phyloP scores from a whole-genome alignment of 2,329 filamentous ascomycete species.

The Alternaria conjuncta region DNA sequence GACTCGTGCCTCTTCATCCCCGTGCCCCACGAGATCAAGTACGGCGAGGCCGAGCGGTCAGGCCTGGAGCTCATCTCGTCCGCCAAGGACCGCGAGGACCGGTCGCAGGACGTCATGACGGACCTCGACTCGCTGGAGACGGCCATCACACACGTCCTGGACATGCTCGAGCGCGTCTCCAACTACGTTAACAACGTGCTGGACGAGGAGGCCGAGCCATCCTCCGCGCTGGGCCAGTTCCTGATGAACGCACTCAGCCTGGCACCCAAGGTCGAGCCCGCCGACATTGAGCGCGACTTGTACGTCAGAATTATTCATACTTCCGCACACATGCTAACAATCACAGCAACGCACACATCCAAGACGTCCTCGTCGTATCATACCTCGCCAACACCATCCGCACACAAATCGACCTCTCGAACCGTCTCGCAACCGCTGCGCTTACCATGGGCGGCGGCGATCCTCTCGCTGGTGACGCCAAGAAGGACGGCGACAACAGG shows the following conservation, averaged over 20 bases:
- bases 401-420: slow-evolving; percentile 97
- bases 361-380: slow-evolving; percentile 97
- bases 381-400: slow-evolving; percentile 99
- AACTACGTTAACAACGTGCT: slow-evolving; percentile 93
- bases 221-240: slow-evolving; percentile 91
- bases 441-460: slow-evolving; percentile 56
- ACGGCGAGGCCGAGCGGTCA: slow-evolving; percentile 78
- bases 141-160: slow-evolving; percentile 84
- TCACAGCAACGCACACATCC: slow-evolving; percentile 92
- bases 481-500: slow-evolving; percentile 43
- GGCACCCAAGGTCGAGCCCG: slow-evolving; percentile 90
- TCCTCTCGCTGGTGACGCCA: slow-evolving; percentile 42
- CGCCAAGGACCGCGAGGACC: slow-evolving; percentile 79
- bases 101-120: slow-evolving; percentile 75
- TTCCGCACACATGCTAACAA: slow-evolving; percentile 35
- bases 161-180: slow-evolving; percentile 87
- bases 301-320: slow-evolving; percentile 39
- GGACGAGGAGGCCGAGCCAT: slow-evolving; percentile 89
- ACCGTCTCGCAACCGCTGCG: slow-evolving; percentile 77
- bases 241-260: slow-evolving; percentile 91
- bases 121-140: slow-evolving; percentile 90
- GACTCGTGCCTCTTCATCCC: slow-evolving; percentile 98
- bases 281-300: slow-evolving; percentile 95
- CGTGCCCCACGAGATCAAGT: slow-evolving; percentile 92
- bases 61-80: slow-evolving; percentile 83